phyloP scores from a whole-genome alignment of 2,329 filamentous ascomycete genomes.

The Colletotrichum navitas region DNA sequence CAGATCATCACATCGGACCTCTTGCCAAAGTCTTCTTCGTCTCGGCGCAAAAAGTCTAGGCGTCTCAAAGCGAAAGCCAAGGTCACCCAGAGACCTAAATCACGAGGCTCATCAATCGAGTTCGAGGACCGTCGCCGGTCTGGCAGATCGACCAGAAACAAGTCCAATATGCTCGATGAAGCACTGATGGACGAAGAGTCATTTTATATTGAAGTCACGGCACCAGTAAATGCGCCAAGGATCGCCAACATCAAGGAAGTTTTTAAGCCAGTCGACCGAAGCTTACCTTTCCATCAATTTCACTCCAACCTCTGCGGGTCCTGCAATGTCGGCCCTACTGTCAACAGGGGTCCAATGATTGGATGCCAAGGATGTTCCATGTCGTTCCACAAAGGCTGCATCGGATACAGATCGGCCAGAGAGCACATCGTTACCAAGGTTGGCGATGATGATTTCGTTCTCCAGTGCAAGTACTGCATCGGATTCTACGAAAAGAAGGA shows the following conservation, averaged over 20 bases:
- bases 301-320: constrained; percentile 81
- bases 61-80: constrained; percentile 40
- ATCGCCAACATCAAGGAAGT: constrained; percentile 77
- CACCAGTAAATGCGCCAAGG: constrained; percentile 61
- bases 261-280: constrained; percentile 73
- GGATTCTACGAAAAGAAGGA: constrained; percentile 78
- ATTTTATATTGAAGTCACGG: constrained; percentile 64
- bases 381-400: constrained; percentile 85
- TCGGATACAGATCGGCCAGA: constrained; percentile 78
- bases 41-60: constrained; percentile 42
- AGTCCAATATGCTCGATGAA: constrained; percentile 62
- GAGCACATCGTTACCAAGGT: constrained; percentile 95
- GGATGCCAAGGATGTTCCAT: constrained; percentile 92
- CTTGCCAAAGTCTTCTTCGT: constrained; percentile 28
- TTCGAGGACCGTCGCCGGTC: constrained; percentile 65
- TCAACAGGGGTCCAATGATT: constrained; percentile 77
- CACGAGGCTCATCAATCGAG: constrained; percentile 62
- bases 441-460: constrained; percentile 79
- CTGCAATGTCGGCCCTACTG: constrained; percentile 69
- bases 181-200: constrained; percentile 71
- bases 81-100: constrained; percentile 43
- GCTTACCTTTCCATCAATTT: constrained; percentile 75
- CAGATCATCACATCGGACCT: constrained; percentile 55
- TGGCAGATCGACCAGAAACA: constrained; percentile 59
- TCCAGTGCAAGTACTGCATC: constrained; percentile 92